Evolutionary conservation across 345 rosid genomes (phyloP).

Genomic region (Eucalyptus caleyi): DNA sequence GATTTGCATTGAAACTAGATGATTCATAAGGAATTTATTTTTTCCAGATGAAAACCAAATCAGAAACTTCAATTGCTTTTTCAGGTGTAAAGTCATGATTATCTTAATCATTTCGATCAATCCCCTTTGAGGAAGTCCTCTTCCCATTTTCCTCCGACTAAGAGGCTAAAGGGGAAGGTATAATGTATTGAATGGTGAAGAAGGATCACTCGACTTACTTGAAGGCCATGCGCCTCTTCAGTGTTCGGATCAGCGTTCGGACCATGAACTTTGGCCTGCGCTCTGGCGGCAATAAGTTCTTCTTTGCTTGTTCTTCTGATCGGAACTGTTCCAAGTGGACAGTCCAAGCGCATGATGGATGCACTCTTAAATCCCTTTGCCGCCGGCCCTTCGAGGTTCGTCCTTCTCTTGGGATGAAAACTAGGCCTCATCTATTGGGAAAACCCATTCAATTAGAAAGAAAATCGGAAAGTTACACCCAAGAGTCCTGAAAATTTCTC

Average conservation of each 20-base stretch:
- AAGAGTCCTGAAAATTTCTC: neutral
- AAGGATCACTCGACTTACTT: neutral
- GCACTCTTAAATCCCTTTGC: neutral
- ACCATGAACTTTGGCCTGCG: neutral
- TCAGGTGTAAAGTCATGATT: neutral
- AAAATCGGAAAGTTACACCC: neutral
- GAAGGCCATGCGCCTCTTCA: neutral
- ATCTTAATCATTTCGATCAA: neutral
- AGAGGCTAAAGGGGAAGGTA: neutral
- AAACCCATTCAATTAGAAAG: neutral
- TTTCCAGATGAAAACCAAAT: neutral
- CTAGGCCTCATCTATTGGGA: slow-evolving; percentile 1
- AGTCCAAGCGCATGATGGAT: neutral
- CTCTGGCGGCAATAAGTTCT: slow-evolving; percentile 2
- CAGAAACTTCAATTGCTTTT: neutral
- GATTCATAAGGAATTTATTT: neutral
- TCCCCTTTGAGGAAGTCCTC: neutral
- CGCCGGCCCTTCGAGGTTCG: neutral
- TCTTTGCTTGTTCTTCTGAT: slow-evolving; percentile 10
- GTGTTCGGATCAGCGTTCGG: neutral
- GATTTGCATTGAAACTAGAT: neutral
- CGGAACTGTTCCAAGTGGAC: slow-evolving; percentile 21
- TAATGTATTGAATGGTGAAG: neutral
- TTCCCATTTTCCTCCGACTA: neutral
- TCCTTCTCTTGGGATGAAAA: neutral